Conservation (phyloP, 345 rosid species). For the Citrus mangshanensis region DNA sequence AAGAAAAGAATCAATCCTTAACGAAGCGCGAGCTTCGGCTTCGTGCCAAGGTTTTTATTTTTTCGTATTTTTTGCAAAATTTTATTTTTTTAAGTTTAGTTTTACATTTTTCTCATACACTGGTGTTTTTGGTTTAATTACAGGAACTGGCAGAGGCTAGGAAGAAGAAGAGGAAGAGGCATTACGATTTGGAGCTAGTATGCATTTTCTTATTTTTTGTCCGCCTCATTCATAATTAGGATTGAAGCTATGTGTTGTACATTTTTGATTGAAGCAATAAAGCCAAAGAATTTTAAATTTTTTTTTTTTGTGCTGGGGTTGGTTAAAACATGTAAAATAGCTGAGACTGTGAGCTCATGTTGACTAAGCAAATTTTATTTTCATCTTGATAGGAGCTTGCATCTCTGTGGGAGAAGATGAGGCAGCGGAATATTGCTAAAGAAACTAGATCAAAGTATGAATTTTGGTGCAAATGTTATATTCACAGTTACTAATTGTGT, state of each 20-base stretch:
- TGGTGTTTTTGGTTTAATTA: background rate
- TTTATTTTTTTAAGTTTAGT: background rate
- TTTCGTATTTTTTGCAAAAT: background rate
- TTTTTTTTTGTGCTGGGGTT: background rate
- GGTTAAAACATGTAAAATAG: background rate
- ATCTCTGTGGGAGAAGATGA: conserved; percentile 89
- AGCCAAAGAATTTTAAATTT: too few relatives aligned
- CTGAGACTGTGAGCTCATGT: background rate
- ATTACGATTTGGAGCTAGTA: conserved; percentile 82
- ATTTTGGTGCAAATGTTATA: conserved; percentile 1
- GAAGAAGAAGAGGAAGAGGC: conserved; percentile 84
- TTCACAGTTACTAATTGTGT: background rate
- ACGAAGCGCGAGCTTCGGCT: conserved; percentile 47
- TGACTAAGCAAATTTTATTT: background rate
- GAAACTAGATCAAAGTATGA: conserved; percentile 80
- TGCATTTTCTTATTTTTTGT: background rate
- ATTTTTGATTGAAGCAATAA: background rate
- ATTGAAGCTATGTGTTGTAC: background rate
- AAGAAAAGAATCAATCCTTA: conserved; percentile 16
- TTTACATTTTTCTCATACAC: background rate
- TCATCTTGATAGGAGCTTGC: conserved; percentile 70
- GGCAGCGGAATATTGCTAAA: conserved; percentile 77
- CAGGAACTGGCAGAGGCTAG: conserved; percentile 77
- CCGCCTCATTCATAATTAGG: background rate
- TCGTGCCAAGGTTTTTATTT: conserved; percentile 46